Evolutionary conservation across 176 grass and related monocot genomes (phyloP).

Genomic region (Avena insularis): DNA sequence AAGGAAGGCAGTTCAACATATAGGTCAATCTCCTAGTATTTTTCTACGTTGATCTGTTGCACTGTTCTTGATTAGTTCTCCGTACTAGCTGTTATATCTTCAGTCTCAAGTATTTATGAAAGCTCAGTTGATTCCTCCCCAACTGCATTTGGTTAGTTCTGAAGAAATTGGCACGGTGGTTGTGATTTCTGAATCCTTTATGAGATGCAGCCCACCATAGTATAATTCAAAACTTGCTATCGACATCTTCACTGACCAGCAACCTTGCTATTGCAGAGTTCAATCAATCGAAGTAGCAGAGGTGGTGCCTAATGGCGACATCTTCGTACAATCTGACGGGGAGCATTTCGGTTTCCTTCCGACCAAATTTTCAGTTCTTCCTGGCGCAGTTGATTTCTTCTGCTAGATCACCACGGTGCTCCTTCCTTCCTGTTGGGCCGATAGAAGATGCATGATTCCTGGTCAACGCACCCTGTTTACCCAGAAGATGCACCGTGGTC

Average conservation of each 20-base stretch:
- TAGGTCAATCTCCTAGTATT: not conserved
- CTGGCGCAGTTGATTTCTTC: constrained; percentile 76
- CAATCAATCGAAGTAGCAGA: constrained; percentile 85
- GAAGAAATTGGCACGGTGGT: not conserved
- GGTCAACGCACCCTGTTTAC: not conserved
- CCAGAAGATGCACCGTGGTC: not conserved
- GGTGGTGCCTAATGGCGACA: constrained; percentile 45
- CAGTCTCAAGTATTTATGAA: not conserved
- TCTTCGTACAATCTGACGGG: constrained; percentile 90
- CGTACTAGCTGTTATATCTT: not conserved
- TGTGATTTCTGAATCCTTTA: not conserved
- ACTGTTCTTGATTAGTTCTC: constrained; percentile 22
- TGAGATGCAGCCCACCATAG: not conserved
- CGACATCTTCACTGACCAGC: constrained; percentile 6
- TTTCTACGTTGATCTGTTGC: not conserved
- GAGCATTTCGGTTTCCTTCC: constrained; percentile 91
- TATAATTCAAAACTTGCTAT: constrained; percentile 1
- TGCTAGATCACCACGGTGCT: constrained; percentile 38
- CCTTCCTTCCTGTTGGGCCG: not conserved
- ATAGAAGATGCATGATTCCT: constrained; percentile 9
- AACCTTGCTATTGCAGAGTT: constrained; percentile 53
- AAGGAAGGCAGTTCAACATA: constrained; percentile 40
- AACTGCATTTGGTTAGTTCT: not conserved
- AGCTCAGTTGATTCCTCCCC: not conserved
- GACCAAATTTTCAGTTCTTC: constrained; percentile 75